These are phyloP conservation scores for Saturnispora bothae DNA, from an alignment of 805 yeast genomes.

Conservation along the genomic window DNA sequence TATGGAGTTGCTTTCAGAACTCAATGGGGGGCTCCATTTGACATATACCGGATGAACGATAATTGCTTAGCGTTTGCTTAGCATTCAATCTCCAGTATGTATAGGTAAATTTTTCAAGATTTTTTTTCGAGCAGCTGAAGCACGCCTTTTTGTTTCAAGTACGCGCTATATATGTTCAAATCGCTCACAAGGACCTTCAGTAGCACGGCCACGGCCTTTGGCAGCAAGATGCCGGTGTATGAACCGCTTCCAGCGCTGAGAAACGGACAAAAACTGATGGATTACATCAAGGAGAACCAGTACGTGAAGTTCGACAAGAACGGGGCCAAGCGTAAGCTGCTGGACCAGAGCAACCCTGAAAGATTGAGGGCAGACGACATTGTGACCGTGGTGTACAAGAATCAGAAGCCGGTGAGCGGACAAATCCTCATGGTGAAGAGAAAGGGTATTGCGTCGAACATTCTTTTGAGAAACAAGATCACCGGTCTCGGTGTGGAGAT, in stretches of 20 bases:
- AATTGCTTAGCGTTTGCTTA: no score
- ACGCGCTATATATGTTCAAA: no score
- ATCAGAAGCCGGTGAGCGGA: constrained; percentile 64
- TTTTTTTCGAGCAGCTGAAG: no score
- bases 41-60: no score
- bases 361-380: constrained; percentile 73
- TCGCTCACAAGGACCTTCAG: constrained; percentile 9
- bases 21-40: no score
- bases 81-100: no score
- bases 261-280: constrained; percentile 34
- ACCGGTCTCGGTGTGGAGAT: constrained; percentile 79
- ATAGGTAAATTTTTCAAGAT: no score
- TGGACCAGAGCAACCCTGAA: constrained; percentile 36
- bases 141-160: no score
- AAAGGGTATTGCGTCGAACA: constrained; percentile 58
- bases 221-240: constrained; percentile 27
- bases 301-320: constrained; percentile 56
- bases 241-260: constrained; percentile 42
- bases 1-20: no score
- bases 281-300: constrained; percentile 40
- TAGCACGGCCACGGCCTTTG: not conserved
- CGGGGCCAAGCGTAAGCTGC: constrained; percentile 52
- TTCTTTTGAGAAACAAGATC: constrained; percentile 75
- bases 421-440: constrained; percentile 69
- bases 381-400: constrained; percentile 59